A percentile compares a stretch with the other conserved stretches of the same genome.
Conservation (phyloP, 768 basidiomycete species). For the Agaricus blazei region DNA sequence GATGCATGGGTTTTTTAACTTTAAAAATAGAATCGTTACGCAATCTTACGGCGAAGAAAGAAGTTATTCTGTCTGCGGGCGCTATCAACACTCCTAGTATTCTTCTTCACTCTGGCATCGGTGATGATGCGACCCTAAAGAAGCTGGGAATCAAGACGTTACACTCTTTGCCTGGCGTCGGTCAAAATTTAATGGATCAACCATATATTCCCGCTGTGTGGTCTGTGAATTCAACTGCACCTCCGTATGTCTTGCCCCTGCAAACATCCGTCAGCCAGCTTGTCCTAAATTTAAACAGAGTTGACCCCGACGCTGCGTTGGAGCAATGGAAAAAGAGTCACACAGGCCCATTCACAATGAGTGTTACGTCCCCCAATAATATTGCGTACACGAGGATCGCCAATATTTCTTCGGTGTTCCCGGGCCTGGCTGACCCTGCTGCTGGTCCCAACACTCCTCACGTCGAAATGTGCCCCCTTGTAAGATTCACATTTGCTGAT, state of each 20-base stretch:
- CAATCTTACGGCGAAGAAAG: constrained; percentile 35
- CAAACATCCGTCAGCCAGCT: neutral
- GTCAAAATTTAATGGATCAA: constrained; percentile 25
- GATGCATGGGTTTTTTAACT: neutral
- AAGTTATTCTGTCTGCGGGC: constrained; percentile 43
- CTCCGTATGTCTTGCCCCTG: constrained; percentile 20
- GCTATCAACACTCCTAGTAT: constrained; percentile 27
- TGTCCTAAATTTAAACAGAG: neutral
- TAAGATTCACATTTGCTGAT: neutral
- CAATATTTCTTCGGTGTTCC: constrained; percentile 13
- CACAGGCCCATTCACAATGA: constrained; percentile 18
- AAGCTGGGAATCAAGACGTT: constrained; percentile 18
- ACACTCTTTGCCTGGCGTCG: constrained; percentile 23
- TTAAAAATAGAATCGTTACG: neutral
- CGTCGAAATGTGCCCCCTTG: constrained; percentile 15
- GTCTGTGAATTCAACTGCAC: constrained; percentile 22
- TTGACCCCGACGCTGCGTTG: constrained; percentile 4
- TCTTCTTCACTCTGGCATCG: constrained; percentile 30
- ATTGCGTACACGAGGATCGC: constrained; percentile 19
- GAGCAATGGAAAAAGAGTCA: constrained; percentile 15
- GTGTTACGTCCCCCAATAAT: constrained; percentile 13
- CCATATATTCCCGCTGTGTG: constrained; percentile 17
- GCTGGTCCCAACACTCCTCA: constrained; percentile 14
- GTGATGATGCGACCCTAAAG: constrained; percentile 16
- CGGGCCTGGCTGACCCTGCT: constrained; percentile 19